Evolutionary conservation across 2,329 filamentous ascomycete genomes (phyloP).

Genomic region (Sporothrix pseudoabietina): DNA sequence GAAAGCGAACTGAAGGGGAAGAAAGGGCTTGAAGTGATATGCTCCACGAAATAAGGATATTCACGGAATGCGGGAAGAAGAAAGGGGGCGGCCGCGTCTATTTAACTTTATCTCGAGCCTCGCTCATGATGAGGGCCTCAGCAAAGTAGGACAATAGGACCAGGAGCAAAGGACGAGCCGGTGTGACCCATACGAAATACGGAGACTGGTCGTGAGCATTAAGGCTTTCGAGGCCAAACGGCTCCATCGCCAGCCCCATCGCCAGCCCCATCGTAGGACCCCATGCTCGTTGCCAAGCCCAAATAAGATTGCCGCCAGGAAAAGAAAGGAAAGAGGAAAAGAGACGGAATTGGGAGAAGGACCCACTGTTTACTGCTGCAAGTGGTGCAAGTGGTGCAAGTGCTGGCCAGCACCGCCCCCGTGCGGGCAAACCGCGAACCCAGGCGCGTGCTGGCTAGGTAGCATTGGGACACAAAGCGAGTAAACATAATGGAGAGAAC

Average conservation of each 20-base stretch:
- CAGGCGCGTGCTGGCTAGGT: neutral
- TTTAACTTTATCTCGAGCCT: conserved; percentile 16
- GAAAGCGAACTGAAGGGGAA: neutral
- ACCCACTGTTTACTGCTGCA: neutral
- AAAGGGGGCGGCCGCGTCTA: neutral
- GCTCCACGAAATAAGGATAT: conserved; percentile 11
- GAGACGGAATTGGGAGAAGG: neutral
- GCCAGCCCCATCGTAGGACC: neutral
- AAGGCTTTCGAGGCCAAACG: neutral
- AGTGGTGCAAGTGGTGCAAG: no score
- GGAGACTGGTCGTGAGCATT: neutral
- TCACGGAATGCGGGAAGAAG: neutral
- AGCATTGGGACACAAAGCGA: neutral
- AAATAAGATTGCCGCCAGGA: conserved; percentile 10
- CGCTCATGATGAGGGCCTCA: neutral
- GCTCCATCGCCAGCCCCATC: conserved; percentile 1
- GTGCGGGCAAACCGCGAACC: conserved; percentile 3
- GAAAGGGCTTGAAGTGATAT: no score
- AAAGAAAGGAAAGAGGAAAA: neutral
- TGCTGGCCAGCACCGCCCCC: conserved; percentile 13
- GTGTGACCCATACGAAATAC: conserved; percentile 9
- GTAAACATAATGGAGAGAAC: neutral
- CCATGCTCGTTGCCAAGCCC: conserved; percentile 13
- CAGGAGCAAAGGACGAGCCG: neutral
- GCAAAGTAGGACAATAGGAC: neutral